A percentile compares a stretch with the other conserved stretches of the same genome.
These are phyloP conservation scores for Suhomyces ambrosiae DNA, from an alignment of 1,139 yeast species.

Conservation along the genomic window DNA sequence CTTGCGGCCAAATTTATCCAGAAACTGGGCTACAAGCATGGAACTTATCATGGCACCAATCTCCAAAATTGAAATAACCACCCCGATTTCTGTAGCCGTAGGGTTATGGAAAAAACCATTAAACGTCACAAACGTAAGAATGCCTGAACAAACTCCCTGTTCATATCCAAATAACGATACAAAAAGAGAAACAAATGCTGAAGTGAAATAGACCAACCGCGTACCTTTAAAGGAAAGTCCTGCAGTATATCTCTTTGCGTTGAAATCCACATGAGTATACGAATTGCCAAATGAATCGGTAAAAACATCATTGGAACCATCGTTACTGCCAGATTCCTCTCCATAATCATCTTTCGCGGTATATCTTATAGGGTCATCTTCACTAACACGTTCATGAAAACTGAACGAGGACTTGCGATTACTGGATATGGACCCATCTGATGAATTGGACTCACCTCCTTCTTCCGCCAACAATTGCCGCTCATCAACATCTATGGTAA, in stretches of 20 bases:
- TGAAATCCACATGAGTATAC: conserved; percentile 44
- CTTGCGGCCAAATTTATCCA: conserved; percentile 51
- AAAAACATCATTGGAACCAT: not conserved
- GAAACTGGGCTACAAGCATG: conserved; percentile 47
- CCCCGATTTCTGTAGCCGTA: conserved; percentile 48
- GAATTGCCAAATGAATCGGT: conserved; percentile 38
- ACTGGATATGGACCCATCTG: conserved; percentile 9
- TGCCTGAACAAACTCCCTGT: conserved; percentile 89
- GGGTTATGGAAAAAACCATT: conserved; percentile 50
- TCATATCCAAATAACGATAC: conserved; percentile 88
- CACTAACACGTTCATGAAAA: conserved; percentile 8
- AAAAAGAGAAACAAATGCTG: conserved; percentile 79
- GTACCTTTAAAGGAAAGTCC: conserved; percentile 42
- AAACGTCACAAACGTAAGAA: conserved; percentile 53
- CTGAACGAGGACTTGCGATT: conserved; percentile 7
- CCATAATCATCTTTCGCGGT: conserved; percentile 2
- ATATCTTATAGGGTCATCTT: conserved; percentile 10
- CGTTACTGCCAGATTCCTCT: conserved; percentile 2
- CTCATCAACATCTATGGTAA: conserved; percentile 3
- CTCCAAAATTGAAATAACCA: conserved; percentile 54
- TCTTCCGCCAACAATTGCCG: conserved; percentile 1
- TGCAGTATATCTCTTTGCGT: conserved; percentile 37
- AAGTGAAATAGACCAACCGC: conserved; percentile 66
- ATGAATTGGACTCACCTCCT: not conserved
- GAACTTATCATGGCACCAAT: conserved; percentile 55